Evolutionary conservation across 202 grass and related monocot species (phyloP), one percentile per base, ranked within the genome.

Genomic region (Setaria viridis): DNA sequence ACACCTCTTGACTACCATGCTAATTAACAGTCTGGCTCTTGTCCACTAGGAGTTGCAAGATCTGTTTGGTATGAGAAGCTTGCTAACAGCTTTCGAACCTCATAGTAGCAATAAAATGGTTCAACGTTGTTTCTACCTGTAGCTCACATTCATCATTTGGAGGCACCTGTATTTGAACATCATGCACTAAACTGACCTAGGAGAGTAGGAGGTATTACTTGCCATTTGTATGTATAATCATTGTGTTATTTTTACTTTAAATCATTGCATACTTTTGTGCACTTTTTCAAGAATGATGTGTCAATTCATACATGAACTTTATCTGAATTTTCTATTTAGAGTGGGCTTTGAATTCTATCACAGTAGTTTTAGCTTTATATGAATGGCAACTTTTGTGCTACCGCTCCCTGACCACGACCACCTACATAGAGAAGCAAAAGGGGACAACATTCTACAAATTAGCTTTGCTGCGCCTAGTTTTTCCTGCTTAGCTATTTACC

Each of bases 401-500:
- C 20, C 12, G 2, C 41, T 48, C 43, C 32, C 46, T 48, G 9
- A 56, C 30, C 6, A 53, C 62, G 15, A 47, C 34, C 35, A 29
- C 59, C 71, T 49, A 39, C 43, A 79, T 37, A 37, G 11, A 0
- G 32, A 4, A 4, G 4, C 0, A 29, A 59, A 14, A 50, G 1
- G 4, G 16, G 48, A 74, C 34, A 74, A 13, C 7, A 33, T 74
- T 17, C 11, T 67, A 75, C 54, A 21, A 69, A 62, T 20, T 59
- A 72, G 29, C 39, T 80, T 80, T 86, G 7, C 19, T 67, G 32
- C 39, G 81, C 75, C 32, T 76, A 50, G 11, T 74, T 81, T 81
- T 17, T 33, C 32, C 67, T 65, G 54, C 57, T 21, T 85, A 72
- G 32, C 33, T 53, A 85, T 69, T 90, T 73, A 91, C 19, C 56